A percentile compares a stretch with the other conserved stretches of the same genome.
These are phyloP conservation scores for Colletotrichum melonis DNA, from an alignment of 2,329 filamentous ascomycete species.

Conservation along the genomic window DNA sequence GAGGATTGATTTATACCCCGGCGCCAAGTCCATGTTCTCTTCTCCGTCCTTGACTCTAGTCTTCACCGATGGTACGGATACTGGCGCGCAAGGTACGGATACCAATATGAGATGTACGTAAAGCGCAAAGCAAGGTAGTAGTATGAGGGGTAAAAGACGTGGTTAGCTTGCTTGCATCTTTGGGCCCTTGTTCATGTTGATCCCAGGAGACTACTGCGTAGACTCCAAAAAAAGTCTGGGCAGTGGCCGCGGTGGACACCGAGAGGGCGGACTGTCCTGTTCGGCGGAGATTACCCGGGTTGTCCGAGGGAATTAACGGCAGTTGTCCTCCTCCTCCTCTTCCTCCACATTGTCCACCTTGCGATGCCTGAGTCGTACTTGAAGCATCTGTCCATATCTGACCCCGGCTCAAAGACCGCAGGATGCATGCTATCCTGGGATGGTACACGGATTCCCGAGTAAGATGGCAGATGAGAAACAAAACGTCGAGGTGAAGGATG, in stretches of 20 bases:
- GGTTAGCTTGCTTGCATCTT: too few relatives aligned
- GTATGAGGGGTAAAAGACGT: too few relatives aligned
- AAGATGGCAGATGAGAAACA: not conserved
- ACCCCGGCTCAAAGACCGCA: not conserved
- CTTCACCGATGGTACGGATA: too few relatives aligned
- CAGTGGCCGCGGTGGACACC: not conserved
- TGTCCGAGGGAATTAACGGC: not conserved
- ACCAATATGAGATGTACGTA: too few relatives aligned
- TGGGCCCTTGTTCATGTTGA: too few relatives aligned
- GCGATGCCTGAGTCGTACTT: not conserved
- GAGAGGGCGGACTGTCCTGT: not conserved
- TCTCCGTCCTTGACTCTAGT: too few relatives aligned
- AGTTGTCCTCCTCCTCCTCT: not conserved
- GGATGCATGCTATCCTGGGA: not conserved
- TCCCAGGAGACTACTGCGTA: too few relatives aligned
- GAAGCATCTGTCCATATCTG: not conserved
- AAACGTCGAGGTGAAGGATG: not conserved
- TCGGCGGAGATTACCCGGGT: not conserved
- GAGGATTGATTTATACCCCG: too few relatives aligned
- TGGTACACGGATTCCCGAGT: not conserved
- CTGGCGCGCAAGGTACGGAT: too few relatives aligned
- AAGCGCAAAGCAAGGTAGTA: too few relatives aligned
- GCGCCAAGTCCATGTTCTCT: too few relatives aligned
- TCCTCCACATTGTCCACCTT: not conserved
- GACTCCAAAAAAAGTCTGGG: not conserved